Base-by-base conservation (phyloP, 192 early-diverging fungal genomes). In the Cetraspora pellucida region DNA sequence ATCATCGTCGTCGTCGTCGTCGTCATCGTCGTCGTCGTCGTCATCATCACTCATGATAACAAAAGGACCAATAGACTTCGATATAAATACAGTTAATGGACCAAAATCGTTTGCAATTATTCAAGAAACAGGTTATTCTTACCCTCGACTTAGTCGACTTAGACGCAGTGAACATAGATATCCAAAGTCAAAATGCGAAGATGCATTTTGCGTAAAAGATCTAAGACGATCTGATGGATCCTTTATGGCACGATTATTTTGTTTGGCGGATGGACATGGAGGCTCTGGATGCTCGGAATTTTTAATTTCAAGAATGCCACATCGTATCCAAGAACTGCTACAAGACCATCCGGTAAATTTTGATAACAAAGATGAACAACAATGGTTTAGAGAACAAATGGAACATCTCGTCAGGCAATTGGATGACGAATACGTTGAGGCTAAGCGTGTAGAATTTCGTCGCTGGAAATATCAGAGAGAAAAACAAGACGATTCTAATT, bases 51-150 rank as follows among this genome's bases (percentile, higher is more conserved):
- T 77, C 14, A 74, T 75, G 50, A 77, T 46, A 58, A 74, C 65
- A 11, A 49, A 37, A 57, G 55, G 55, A 3, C 77, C 77, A 43
- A 55, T 72, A 37, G 61, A 81, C 23, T 83, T 83, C 59, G 71
- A 82, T 10, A 80, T 86, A 50, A 81, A 77, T 57, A 73, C 77
- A 14, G 80, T 77, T 28, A 82, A 85, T 37, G 80, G 78, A n/a
- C 85, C 88, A 2, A 80, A 81, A 9, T 73, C 81, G 44, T 89
- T 89, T 77, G 85, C 84, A 5, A 61, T 86, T 25, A 84, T 82
- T 31, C 88, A 89, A 60, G 85, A 89, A 44, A 85, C 82, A 10
- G 88, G 88, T 30, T 89, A 89, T 74, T 82, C 86, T 23, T 89
- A 89, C 67, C 86, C 88, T 17, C 82, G 88, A 45, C 86, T 87